phyloP scores from a whole-genome alignment of 306 rosid species.

The Malus orientalis region DNA sequence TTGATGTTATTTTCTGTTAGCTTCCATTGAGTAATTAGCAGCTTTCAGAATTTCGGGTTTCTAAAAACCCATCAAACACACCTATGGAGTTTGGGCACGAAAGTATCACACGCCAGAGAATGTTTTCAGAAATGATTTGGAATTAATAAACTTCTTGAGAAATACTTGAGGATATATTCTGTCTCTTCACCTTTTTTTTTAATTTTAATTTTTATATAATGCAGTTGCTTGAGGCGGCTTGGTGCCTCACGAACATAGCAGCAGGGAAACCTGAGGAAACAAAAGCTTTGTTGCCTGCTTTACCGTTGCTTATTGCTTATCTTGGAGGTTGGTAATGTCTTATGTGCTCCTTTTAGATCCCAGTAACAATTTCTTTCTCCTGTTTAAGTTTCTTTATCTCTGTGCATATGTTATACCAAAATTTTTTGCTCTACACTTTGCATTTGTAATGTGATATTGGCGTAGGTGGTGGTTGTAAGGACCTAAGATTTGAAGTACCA shows the following conservation, averaged over 20 bases:
- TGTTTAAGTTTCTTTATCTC: not conserved
- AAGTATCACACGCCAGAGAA: not conserved
- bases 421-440: not conserved
- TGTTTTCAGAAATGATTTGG: not conserved
- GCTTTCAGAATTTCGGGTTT: not conserved
- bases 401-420: not conserved
- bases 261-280: conserved; percentile 97
- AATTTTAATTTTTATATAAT: conserved; percentile 9
- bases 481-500: not conserved
- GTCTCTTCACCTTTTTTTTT: conserved; percentile 1
- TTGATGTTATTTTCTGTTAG: not conserved
- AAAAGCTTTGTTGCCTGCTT: conserved; percentile 77
- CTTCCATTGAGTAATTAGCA: not conserved
- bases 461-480: not conserved
- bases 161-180: not conserved
- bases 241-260: conserved; percentile 97
- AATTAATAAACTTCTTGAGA: not conserved
- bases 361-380: not conserved
- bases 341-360: conserved; percentile 14
- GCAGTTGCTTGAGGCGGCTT: conserved; percentile 97
- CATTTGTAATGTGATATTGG: not conserved
- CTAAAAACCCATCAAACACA: not conserved
- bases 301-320: conserved; percentile 88
- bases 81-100: not conserved
- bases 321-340: conserved; percentile 73